A percentile compares a stretch with the other conserved stretches of the same genome.
phyloP scores from a whole-genome alignment of 768 basidiomycete species.

The Clavaria fumosa region DNA sequence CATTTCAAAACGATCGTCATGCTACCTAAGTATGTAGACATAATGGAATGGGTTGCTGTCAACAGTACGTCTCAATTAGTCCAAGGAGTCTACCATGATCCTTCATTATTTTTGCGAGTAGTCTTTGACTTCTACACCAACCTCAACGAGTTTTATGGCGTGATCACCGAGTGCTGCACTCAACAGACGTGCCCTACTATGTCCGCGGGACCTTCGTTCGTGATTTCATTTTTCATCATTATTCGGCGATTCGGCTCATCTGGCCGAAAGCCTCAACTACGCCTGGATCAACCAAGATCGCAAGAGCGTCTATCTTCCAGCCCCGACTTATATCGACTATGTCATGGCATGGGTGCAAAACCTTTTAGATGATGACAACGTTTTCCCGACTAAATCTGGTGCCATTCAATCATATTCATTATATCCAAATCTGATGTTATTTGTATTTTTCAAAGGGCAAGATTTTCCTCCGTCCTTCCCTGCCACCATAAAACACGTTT shows the following conservation, averaged over 20 bases:
- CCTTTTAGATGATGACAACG: conserved; percentile 79
- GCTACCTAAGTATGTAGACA: conserved; percentile 94
- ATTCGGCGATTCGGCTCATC: conserved; percentile 3
- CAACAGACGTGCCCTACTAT: conserved; percentile 80
- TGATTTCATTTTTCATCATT: conserved; percentile 9
- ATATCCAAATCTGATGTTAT: conserved; percentile 18
- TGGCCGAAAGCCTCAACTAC: conserved; percentile 64
- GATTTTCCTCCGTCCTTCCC: conserved; percentile 86
- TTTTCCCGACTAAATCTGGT: conserved; percentile 94
- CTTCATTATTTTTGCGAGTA: conserved; percentile 17
- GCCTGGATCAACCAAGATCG: conserved; percentile 97
- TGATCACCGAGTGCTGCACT: conserved; percentile 89
- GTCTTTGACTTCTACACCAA: conserved; percentile 98
- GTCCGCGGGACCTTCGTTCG: conserved; percentile 83
- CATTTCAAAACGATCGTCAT: conserved; percentile 97
- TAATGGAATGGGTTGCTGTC: conserved; percentile 88
- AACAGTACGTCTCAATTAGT: conserved; percentile 38
- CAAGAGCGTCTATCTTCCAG: conserved; percentile 80
- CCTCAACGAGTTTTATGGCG: conserved; percentile 92
- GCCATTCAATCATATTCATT: conserved; percentile 35
- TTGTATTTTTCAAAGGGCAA: conserved; percentile 37
- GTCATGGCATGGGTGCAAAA: conserved; percentile 99
- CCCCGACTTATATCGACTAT: conserved; percentile 96
- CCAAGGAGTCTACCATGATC: neutral
- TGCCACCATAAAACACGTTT: conserved; percentile 84